Base-by-base conservation (phyloP, 164 flowering plant genomes). In the Stephania yunnanensis region DNA sequence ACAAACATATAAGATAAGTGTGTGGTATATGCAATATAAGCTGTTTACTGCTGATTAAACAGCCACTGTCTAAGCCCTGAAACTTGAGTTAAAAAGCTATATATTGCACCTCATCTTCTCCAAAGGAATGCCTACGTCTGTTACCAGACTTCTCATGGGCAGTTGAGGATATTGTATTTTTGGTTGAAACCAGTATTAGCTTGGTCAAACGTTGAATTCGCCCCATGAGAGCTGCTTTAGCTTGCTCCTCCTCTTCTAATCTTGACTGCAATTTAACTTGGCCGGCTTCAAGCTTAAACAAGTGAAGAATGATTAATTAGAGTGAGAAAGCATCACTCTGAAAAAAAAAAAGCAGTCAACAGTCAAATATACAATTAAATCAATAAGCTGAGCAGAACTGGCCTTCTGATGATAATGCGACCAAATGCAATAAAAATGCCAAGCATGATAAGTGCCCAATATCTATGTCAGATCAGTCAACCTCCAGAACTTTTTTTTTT, bases 241-340 rank as follows among this genome's bases (percentile, higher is more conserved):
- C 97, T 80, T 93, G 86, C 80, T 93, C 98, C 82, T 93, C 98
- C 79, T 93, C 97, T 78, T 93, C 98, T 82, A 92, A 80, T 83
- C 95, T 85, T 77, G 98, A 91, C 79, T 87, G 95, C 73, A 92
- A 73, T 82, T 93, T 90, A 68, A 89, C 86, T 79, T 93, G 96
- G 72, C 95, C 96, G 73, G 90, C 94, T 86, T 93, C 94, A 73
- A 91, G 82, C 97, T 93, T 84, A 58, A 71, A 65, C 48, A 82
- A 31, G 74, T 5, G 61, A 29, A 78, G 20, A 50, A 69, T 20
- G 69, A 20, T 30, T 15, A 6, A 42, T 72, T 25, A 72, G 63
- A 46, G 7, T 45, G 15, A 9, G 9, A 17, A 61, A n/a, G 25
- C 6, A 4, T n/a, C 5, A 61, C 25, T 11, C 55, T 10, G 15